These are phyloP conservation scores for Termitomyces sp. DNA, from an alignment of 1,284 basidiomycete genomes.

Conservation along the genomic window DNA sequence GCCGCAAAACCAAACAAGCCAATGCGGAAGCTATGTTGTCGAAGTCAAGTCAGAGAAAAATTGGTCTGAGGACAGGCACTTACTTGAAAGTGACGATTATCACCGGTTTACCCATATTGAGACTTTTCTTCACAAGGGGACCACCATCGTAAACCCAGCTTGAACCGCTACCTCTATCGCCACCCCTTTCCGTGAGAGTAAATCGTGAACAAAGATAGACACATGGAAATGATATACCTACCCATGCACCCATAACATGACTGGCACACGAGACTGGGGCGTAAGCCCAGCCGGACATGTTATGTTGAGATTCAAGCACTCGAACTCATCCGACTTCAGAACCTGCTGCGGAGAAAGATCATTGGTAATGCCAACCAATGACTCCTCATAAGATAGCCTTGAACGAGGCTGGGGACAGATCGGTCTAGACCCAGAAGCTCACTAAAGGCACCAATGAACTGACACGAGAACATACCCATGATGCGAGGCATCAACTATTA, in stretches of 20 bases:
- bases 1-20: conserved; percentile 71
- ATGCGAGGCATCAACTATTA: conserved; percentile 53
- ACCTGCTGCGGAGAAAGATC: conserved; percentile 48
- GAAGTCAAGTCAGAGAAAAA: conserved; percentile 10
- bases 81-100: conserved; percentile 74
- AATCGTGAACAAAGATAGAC: conserved; percentile 3
- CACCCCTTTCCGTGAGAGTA: conserved; percentile 42
- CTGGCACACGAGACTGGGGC: conserved; percentile 50
- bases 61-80: conserved; percentile 22
- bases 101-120: conserved; percentile 55
- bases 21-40: conserved; percentile 55
- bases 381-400: conserved; percentile 46
- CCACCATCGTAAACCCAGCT: conserved; percentile 73
- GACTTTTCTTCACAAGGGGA: conserved; percentile 60
- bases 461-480: conserved; percentile 44
- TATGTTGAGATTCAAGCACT: conserved; percentile 73
- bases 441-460: conserved; percentile 1
- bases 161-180: conserved; percentile 65
- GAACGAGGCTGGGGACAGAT: conserved; percentile 65
- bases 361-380: conserved; percentile 54
- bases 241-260: conserved; percentile 81
- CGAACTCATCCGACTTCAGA: conserved; percentile 65
- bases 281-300: conserved; percentile 58
- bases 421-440: conserved; percentile 37
- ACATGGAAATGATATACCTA: conserved; percentile 27